phyloP scores from a whole-genome alignment of 768 basidiomycete species.

The Leucogyrophana mollusca region DNA sequence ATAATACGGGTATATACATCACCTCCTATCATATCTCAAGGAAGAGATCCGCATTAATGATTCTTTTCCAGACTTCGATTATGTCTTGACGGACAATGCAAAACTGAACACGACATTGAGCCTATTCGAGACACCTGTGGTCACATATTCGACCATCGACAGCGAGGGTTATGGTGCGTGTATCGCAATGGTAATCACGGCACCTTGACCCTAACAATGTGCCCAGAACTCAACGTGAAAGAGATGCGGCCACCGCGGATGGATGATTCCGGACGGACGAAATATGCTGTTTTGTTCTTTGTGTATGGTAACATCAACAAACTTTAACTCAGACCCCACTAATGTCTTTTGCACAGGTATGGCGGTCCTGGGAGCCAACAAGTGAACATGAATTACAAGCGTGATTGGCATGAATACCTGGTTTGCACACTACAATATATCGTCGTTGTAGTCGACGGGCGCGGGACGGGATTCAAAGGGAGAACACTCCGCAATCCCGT shows the following conservation, averaged over 20 bases:
- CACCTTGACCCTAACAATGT: neutral
- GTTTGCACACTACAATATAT: slow-evolving; percentile 81
- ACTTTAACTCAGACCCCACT: neutral
- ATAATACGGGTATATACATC: slow-evolving; percentile 38
- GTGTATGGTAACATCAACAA: slow-evolving; percentile 47
- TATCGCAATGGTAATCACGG: neutral
- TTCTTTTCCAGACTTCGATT: slow-evolving; percentile 50
- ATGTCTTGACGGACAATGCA: slow-evolving; percentile 71
- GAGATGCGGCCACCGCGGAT: slow-evolving; percentile 90
- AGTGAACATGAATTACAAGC: slow-evolving; percentile 62
- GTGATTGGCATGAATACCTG: slow-evolving; percentile 88
- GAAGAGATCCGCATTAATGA: slow-evolving; percentile 3
- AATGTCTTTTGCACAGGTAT: slow-evolving; percentile 50
- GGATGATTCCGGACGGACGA: slow-evolving; percentile 93
- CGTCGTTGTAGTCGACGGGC: slow-evolving; percentile 85
- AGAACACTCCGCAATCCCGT: slow-evolving; percentile 82
- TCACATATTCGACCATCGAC: slow-evolving; percentile 68
- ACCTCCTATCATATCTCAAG: neutral
- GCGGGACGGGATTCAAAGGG: slow-evolving; percentile 93
- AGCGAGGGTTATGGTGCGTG: slow-evolving; percentile 78
- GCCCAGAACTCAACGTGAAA: slow-evolving; percentile 80
- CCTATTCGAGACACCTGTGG: slow-evolving; percentile 70
- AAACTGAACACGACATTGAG: slow-evolving; percentile 59
- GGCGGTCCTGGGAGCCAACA: slow-evolving; percentile 88
- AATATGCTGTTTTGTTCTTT: slow-evolving; percentile 91